Evolutionary conservation across 441 rosid species (phyloP).

Genomic region (Bocquillonia castaneifolia): DNA sequence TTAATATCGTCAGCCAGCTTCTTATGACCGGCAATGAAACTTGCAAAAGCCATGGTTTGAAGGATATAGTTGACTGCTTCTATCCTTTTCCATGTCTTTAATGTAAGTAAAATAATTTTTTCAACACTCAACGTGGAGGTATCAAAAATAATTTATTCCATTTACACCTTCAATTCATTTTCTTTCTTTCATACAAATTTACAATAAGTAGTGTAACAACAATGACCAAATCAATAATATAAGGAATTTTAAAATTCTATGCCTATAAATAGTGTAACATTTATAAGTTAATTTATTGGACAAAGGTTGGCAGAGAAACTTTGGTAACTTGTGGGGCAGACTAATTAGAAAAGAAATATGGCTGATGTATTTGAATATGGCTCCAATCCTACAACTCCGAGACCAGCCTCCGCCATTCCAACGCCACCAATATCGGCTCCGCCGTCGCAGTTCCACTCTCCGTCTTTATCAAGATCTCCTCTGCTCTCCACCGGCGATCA

Average conservation of each 20-base stretch:
- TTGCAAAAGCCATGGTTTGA: not conserved
- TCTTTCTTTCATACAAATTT: too few relatives aligned
- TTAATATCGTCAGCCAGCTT: not conserved
- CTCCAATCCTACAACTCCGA: constrained; percentile 22
- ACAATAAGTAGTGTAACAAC: too few relatives aligned
- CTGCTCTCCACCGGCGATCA: constrained; percentile 37
- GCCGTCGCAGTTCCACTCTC: constrained; percentile 65
- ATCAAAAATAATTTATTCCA: not conserved
- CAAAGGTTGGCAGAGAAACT: not conserved
- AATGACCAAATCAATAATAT: too few relatives aligned
- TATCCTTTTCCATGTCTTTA: not conserved
- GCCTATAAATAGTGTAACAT: constrained; percentile 11
- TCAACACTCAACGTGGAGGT: not conserved
- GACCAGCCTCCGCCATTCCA: constrained; percentile 19
- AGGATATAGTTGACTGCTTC: not conserved
- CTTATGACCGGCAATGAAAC: constrained; percentile 4
- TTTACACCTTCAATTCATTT: not conserved
- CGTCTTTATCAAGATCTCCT: constrained; percentile 56
- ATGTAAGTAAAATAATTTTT: not conserved
- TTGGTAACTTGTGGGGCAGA: not conserved
- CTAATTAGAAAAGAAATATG: constrained; percentile 22
- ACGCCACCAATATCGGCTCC: constrained; percentile 57
- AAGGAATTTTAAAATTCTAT: too few relatives aligned
- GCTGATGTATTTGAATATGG: constrained; percentile 28
- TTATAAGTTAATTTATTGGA: not conserved